Evolutionary conservation across 345 rosid genomes (phyloP).

Genomic region (Bruguiera gymnorhiza): DNA sequence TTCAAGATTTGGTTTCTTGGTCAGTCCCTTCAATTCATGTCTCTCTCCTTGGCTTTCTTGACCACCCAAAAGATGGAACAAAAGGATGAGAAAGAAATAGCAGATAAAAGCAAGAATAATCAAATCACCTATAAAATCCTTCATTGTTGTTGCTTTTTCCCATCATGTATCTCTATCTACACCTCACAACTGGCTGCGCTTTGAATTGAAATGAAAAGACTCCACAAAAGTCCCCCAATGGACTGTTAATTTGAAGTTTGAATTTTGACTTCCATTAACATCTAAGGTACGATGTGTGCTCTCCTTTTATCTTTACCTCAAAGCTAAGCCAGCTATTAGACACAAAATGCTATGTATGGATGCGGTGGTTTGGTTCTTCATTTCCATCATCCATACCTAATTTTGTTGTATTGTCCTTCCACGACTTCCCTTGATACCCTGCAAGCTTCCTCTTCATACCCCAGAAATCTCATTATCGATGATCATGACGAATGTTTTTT

Average conservation of each 20-base stretch:
- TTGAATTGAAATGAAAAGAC: background rate
- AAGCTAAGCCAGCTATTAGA: slow-evolving; percentile 25
- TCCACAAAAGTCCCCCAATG: background rate
- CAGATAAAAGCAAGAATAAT: slow-evolving; percentile 3
- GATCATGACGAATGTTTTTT: too few relatives aligned
- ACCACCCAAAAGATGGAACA: slow-evolving; percentile 8
- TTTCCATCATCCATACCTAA: slow-evolving; percentile 28
- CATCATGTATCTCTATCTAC: background rate
- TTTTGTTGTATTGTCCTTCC: slow-evolving; percentile 15
- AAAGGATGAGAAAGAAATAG: background rate
- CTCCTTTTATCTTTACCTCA: slow-evolving; percentile 29
- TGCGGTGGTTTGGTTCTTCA: slow-evolving; percentile 26
- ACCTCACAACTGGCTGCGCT: slow-evolving; percentile 1
- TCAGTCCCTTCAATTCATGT: slow-evolving; percentile 23
- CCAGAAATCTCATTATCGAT: too few relatives aligned
- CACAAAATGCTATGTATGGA: slow-evolving; percentile 1
- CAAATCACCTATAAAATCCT: background rate
- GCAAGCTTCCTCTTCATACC: background rate
- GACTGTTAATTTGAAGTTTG: slow-evolving; percentile 3
- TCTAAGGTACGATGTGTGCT: slow-evolving; percentile 8
- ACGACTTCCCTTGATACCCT: background rate
- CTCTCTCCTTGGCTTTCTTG: slow-evolving; percentile 18
- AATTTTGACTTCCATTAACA: slow-evolving; percentile 21
- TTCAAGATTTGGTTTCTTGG: slow-evolving; percentile 1
- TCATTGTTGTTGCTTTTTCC: background rate